Base-by-base conservation (phyloP, 192 early-diverging fungal genomes). In the Lunasporangiospora selenospora region DNA sequence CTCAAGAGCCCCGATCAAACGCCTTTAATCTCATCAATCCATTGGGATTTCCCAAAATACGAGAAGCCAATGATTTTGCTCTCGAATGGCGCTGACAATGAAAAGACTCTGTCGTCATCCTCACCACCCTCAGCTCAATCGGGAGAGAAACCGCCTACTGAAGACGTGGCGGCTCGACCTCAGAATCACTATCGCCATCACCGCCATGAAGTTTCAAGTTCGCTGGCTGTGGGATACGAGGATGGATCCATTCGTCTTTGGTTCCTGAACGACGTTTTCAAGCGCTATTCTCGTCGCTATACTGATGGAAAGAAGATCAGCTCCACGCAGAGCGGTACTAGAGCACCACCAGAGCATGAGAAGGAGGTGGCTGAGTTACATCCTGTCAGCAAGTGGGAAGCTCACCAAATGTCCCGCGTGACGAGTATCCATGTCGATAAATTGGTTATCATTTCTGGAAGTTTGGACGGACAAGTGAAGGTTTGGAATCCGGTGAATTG, bases 401-500 rank as follows among this genome's bases (percentile, higher is more conserved):
- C n/a, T n/a, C n/a, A n/a, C n/a, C n/a, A n/a, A n/a, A n/a, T n/a
- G n/a, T n/a, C 59, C 2, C 26, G 29, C 12, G 50, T 73, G 37
- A 63, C 60, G 12, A 73, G 69, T 29, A 26, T 73, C 12, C 63
- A 58, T 53, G 50, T 73, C 32, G 69, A 73, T 31, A 63, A 63
- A 11, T 48, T 73, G 4, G 27, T 73, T 15, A 51, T 73, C 43
- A 49, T 73, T 18, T 73, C 69, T 40, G 69, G 69, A 62, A 47
- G 61, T 21, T 62, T 53, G 31, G 84, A 88, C 67, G 87, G 87
- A 8, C 84, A 81, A 76, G 79, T 80, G 9, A 80, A 83, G 42
- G 52, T 79, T 29, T 77, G 80, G 75, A 82, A 88, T 56, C 77
- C 84, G 11, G 66, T 86, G 3, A 83, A 81, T 29, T 82, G 83